Evolutionary conservation across 768 basidiomycete species (phyloP), one percentile per base, ranked within the genome.

Genomic region (Xerocomellus amylosporus): DNA sequence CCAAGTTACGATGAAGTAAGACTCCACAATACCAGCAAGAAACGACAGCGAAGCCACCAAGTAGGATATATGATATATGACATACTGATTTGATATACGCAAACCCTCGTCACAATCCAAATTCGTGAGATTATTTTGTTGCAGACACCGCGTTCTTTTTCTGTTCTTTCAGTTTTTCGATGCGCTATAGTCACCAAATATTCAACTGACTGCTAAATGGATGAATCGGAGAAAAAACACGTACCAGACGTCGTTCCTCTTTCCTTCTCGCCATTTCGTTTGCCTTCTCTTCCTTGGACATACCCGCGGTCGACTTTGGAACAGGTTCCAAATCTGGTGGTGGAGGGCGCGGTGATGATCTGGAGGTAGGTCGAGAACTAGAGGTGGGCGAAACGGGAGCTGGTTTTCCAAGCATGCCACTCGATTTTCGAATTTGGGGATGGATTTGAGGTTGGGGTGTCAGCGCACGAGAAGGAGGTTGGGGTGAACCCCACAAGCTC

Each of bases 261-360:
- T 95, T 88, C 55, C 94, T 78, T 58, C 88, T 77, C 8, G 88
- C 88, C 85, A 98, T 88, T 75, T 97, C 93, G n/a, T 84, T 85
- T 2, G 90, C 90, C 70, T 90, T 96, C 61, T 95, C 93, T 70
- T 97, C 96, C 69, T 93, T 97, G 26, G 82, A 80, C 79, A 93
- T 76, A 0, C 74, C 75, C 2, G 69, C 71, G 26, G 80, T 71
- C 51, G 77, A 74, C 47, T 55, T 63, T 4, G 54, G 19, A 4
- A 41, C 52, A 9, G 58, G 36, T 36, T 65, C 54, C 1, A 61
- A 22, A 19, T 65, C 65, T 10, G 39, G 40, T 1, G 49, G 48
- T 0, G 51, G 51, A 8, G 58, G 51, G 0, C 46, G 56, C 10
- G 68, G 55, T 1, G 66, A 72, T 4, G 71, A 58, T 24, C 68